phyloP scores from a whole-genome alignment of 371 early-diverging fungal species.

The Apophysomyces sp. region DNA sequence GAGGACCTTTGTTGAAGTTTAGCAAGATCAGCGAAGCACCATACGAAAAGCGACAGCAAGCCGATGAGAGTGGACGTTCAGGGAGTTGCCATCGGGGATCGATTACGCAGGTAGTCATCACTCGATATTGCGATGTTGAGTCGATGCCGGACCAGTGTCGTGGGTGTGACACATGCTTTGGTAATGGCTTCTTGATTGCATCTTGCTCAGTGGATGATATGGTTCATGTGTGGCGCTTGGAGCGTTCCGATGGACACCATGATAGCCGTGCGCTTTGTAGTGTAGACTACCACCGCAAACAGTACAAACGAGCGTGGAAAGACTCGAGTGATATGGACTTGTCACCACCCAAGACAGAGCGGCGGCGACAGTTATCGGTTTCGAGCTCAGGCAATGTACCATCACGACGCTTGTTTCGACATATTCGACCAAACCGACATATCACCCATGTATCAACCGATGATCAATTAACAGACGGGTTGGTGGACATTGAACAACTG shows the following conservation, averaged over 20 bases:
- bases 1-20: slow-evolving; percentile 20
- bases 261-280: slow-evolving; percentile 21
- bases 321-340: neutral
- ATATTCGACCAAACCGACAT: slow-evolving; percentile 1
- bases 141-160: slow-evolving; percentile 24
- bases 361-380: slow-evolving; percentile 2
- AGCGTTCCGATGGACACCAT: slow-evolving; percentile 22
- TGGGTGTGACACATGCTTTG: slow-evolving; percentile 31
- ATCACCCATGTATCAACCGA: neutral
- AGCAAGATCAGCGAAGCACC: slow-evolving; percentile 9
- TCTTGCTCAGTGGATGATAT: slow-evolving; percentile 29
- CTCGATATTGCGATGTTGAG: slow-evolving; percentile 29
- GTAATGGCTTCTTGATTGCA: slow-evolving; percentile 38
- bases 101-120: slow-evolving; percentile 33
- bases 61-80: neutral
- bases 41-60: neutral
- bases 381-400: neutral
- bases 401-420: slow-evolving; percentile 4
- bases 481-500: slow-evolving; percentile 34
- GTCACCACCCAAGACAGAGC: neutral
- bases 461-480: neutral
- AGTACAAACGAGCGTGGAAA: slow-evolving; percentile 6
- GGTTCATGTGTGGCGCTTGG: slow-evolving; percentile 39
- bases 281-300: slow-evolving; percentile 27
- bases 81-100: slow-evolving; percentile 20